Evolutionary conservation across 192 early-diverging fungal genomes (phyloP).

Genomic region (Backusella liffmaniae): DNA sequence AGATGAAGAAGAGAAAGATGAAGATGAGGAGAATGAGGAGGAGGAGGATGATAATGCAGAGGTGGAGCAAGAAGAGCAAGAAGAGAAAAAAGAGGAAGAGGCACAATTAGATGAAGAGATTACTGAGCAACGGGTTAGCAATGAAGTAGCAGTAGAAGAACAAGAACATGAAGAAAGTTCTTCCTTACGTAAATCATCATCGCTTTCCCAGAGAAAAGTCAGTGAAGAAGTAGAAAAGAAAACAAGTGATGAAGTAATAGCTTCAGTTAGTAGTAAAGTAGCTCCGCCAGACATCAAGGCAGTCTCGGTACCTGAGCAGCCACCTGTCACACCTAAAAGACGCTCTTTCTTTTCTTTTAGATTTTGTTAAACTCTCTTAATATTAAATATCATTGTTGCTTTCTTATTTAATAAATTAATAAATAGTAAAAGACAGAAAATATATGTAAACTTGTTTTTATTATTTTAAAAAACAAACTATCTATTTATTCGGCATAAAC

Average conservation of each 20-base stretch:
- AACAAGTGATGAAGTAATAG: not conserved
- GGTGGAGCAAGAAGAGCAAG: not conserved
- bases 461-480: not conserved
- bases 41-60: not conserved
- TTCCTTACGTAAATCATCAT: not conserved
- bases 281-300: not conserved
- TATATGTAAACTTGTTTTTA: not conserved
- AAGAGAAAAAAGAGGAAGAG: not conserved
- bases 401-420: not conserved
- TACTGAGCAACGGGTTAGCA: not conserved
- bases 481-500: not conserved
- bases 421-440: not conserved
- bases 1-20: not conserved
- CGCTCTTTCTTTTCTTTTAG: slow-evolving; percentile 16
- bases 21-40: not conserved
- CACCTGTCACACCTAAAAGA: not conserved
- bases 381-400: not conserved
- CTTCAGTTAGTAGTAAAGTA: not conserved
- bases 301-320: not conserved
- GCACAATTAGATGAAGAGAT: not conserved
- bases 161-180: not conserved
- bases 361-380: slow-evolving; percentile 6
- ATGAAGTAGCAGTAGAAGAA: not conserved
- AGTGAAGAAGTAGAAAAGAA: not conserved
- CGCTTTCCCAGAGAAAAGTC: not conserved